Conservation (phyloP, 2,329 filamentous ascomycete genomes). For the Phyllosticta citrichinensis region DNA sequence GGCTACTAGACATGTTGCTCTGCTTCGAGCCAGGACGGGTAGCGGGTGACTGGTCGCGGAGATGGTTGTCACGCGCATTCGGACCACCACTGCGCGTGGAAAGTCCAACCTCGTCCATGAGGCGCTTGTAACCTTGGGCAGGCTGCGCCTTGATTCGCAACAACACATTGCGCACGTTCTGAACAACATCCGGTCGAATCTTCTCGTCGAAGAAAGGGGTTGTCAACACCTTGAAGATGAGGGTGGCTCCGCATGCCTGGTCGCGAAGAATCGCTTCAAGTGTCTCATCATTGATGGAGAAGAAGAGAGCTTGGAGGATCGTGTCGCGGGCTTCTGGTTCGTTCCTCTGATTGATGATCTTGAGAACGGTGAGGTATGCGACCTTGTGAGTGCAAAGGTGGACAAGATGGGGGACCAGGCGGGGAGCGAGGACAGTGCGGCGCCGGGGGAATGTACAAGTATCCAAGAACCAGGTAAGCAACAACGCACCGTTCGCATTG, state of each 20-base stretch:
- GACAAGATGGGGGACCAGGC: slow-evolving; percentile 84
- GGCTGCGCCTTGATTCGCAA: slow-evolving; percentile 86
- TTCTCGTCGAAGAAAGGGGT: slow-evolving; percentile 94
- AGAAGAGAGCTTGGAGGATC: slow-evolving; percentile 85
- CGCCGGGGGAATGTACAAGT: slow-evolving; percentile 92
- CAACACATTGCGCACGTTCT: slow-evolving; percentile 84
- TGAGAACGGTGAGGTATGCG: slow-evolving; percentile 90
- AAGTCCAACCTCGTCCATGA: slow-evolving; percentile 97
- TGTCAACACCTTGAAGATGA: slow-evolving; percentile 98
- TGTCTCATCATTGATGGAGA: slow-evolving; percentile 74
- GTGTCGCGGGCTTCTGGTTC: slow-evolving; percentile 86
- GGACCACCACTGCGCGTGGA: slow-evolving; percentile 46
- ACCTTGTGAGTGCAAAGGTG: slow-evolving; percentile 98
- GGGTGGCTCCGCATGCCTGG: slow-evolving; percentile 80
- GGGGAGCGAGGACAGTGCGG: slow-evolving; percentile 81
- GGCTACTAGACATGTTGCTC: slow-evolving; percentile 15
- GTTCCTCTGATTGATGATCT: slow-evolving; percentile 96
- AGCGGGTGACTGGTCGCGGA: slow-evolving; percentile 24
- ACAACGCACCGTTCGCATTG: slow-evolving; percentile 86
- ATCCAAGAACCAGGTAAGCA: slow-evolving; percentile 96
- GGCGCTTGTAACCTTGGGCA: slow-evolving; percentile 89
- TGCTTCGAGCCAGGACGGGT: slow-evolving; percentile 29
- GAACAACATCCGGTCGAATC: slow-evolving; percentile 77
- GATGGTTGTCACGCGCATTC: slow-evolving; percentile 14
- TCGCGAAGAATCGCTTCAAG: slow-evolving; percentile 86